Evolutionary conservation across 2,329 filamentous ascomycete species (phyloP), one percentile per base, ranked within the genome.

Genomic region (Penicillium occitanis): DNA sequence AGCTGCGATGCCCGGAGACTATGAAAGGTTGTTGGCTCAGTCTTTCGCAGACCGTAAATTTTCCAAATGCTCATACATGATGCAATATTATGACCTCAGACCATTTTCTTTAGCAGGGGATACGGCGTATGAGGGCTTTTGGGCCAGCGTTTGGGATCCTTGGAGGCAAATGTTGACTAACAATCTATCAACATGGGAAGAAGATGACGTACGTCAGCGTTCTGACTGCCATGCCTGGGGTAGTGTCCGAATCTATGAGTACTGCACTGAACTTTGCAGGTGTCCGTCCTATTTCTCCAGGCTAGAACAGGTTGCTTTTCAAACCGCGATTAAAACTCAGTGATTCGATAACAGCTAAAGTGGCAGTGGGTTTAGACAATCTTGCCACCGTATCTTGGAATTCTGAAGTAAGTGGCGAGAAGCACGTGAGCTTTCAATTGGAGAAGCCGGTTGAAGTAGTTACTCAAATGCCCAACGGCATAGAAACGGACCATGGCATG

Each of bases 161-260:
- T 51, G 48, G 48, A 14, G 22, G 22, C 22, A 51, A 7, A 51
- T 51, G 48, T 3, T 51, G 13, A 7, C 22, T 14, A 51, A 77
- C 63, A 77, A 79, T 61, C 63, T 81, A 10, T 73, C 78, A 0
- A 82, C 79, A 2, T 81, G 79, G 79, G 76, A 77, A 51, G 79
- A 82, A 63, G 79, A 81, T 60, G 75, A 78, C 64, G 79, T 81
- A 5, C 70, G 76, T 2, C 78, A 80, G 66, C 74, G 79, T 4
- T 81, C 78, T 1, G 80, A 82, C 68, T 82, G 80, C 60, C 79
- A 82, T 71, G 79, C 79, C 1, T 81, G 78, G 80, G 77, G 79
- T 1, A 78, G 77, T 64, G 77, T 79, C 17, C 79, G 79, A 0
- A 71, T 82, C 3, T 81, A 81, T 61, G 79, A 81, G 65, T 81